Evolutionary conservation across 768 basidiomycete genomes (phyloP).

Genomic region (Phaeotremella fagi): DNA sequence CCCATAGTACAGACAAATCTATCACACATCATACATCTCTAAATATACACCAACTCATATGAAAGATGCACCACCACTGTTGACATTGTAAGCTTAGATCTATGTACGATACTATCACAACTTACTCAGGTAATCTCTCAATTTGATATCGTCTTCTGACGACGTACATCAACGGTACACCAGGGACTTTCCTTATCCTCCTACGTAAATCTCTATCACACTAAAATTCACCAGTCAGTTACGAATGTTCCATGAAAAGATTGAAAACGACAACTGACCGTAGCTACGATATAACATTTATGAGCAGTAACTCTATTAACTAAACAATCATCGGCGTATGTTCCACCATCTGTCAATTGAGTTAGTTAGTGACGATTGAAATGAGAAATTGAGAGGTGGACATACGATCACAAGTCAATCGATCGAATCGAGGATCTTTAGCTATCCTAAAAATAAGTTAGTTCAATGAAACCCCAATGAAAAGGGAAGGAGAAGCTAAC

Average conservation of each 20-base stretch:
- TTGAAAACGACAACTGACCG: constrained; percentile 47
- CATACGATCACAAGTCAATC: constrained; percentile 72
- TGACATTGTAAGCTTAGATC: not conserved
- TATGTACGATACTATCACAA: not conserved
- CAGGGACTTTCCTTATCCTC: constrained; percentile 73
- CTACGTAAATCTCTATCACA: constrained; percentile 92
- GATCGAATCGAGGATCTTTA: constrained; percentile 93
- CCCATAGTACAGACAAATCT: too few species aligned
- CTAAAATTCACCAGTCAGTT: constrained; percentile 8
- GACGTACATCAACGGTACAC: constrained; percentile 96
- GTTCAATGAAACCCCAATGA: not conserved
- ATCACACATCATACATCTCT: too few species aligned
- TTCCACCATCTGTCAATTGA: constrained; percentile 60
- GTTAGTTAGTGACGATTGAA: not conserved
- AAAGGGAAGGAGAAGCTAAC: constrained; percentile 51
- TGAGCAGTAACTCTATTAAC: constrained; percentile 92
- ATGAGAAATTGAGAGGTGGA: constrained; percentile 1
- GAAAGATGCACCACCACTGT: constrained; percentile 30
- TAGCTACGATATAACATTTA: constrained; percentile 95
- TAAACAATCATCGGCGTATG: constrained; percentile 98
- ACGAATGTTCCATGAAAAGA: not conserved
- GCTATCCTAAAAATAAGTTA: constrained; percentile 63
- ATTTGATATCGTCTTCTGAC: constrained; percentile 87
- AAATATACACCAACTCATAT: constrained; percentile 5
- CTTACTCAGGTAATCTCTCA: constrained; percentile 78